Evolutionary conservation across 1,284 basidiomycete species (phyloP).

Genomic region (Cutaneotrichosporon dermatis): DNA sequence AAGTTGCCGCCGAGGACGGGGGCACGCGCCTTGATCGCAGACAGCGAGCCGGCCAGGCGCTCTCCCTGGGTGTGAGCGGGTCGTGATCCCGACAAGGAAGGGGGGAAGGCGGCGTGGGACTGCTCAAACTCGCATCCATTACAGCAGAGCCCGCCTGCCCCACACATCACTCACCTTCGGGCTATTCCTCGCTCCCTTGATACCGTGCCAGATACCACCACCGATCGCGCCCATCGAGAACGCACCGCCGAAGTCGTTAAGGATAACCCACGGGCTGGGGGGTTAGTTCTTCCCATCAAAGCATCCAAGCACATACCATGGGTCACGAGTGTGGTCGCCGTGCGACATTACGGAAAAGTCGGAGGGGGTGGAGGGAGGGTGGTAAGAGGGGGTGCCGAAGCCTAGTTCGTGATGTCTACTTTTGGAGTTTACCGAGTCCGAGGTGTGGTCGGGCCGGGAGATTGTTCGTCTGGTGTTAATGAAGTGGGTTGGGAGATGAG

Average conservation of each 20-base stretch:
- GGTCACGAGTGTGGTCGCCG: slow-evolving; percentile 88
- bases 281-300: neutral
- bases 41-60: slow-evolving; percentile 85
- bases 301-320: slow-evolving; percentile 59
- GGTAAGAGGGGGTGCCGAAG: neutral
- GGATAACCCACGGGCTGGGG: slow-evolving; percentile 90
- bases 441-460: no score
- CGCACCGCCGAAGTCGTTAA: slow-evolving; percentile 97
- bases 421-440: no score
- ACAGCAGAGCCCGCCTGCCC: no score
- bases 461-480: no score
- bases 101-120: no score
- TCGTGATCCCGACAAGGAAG: no score
- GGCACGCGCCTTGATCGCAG: slow-evolving; percentile 96
- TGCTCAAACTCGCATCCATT: no score
- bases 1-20: slow-evolving; percentile 98
- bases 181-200: slow-evolving; percentile 96
- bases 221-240: slow-evolving; percentile 54
- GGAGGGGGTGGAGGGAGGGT: slow-evolving; percentile 6
- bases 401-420: no score
- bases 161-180: slow-evolving; percentile 64
- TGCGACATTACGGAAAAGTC: slow-evolving; percentile 54
- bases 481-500: neutral
- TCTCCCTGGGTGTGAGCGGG: slow-evolving; percentile 60
- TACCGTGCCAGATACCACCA: slow-evolving; percentile 95